Evolutionary conservation across 345 rosid species (phyloP).

Genomic region (Rhizophora apiculata): DNA sequence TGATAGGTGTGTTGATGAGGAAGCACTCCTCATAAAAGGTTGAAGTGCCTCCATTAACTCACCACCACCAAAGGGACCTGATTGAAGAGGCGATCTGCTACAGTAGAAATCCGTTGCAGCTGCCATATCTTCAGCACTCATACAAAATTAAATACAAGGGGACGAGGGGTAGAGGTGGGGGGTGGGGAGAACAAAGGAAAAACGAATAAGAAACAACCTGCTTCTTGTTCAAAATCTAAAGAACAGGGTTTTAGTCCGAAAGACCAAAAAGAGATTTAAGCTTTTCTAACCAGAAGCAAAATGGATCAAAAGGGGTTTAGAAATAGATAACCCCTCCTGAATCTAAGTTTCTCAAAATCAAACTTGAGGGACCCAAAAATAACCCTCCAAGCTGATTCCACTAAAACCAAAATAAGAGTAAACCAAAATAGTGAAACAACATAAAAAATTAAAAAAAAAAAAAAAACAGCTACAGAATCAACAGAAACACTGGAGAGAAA

Average conservation of each 20-base stretch:
- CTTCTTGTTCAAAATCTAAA: constrained; percentile 9
- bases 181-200: too few species aligned
- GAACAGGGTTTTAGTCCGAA: constrained; percentile 3
- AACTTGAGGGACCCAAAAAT: constrained; percentile 60
- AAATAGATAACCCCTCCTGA: constrained; percentile 68
- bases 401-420: constrained; percentile 12
- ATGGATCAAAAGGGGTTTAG: constrained; percentile 47
- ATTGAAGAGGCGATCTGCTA: constrained; percentile 32
- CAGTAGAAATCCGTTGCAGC: constrained; percentile 59
- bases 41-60: constrained; percentile 89
- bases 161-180: too few species aligned
- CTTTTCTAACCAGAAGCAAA: neutral
- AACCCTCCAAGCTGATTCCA: constrained; percentile 51
- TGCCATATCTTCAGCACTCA: constrained; percentile 37
- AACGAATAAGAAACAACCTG: neutral
- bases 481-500: neutral
- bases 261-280: neutral
- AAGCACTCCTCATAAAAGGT: constrained; percentile 37
- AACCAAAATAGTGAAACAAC: too few species aligned
- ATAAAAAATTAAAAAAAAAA: rapidly evolving
- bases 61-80: constrained; percentile 42
- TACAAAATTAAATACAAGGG: neutral
- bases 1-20: neutral
- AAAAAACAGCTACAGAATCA: neutral
- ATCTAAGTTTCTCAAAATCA: constrained; percentile 20